Conservation (phyloP, 2,329 filamentous ascomycete genomes). For the Cladosporium sp. region DNA sequence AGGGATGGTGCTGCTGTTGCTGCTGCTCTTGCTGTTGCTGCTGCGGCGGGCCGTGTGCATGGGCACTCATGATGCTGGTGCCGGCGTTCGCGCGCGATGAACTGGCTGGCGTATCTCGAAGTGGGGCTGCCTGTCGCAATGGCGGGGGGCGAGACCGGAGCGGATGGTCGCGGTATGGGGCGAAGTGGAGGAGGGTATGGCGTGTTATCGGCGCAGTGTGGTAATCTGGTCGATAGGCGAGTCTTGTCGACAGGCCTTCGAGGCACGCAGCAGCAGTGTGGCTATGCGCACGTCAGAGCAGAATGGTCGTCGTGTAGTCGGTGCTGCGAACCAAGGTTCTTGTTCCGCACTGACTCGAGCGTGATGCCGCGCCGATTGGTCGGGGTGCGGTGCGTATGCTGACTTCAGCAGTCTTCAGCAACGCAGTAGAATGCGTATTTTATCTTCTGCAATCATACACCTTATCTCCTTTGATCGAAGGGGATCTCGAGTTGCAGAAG, state of each 20-base stretch:
- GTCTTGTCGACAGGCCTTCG: neutral
- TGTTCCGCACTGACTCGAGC: neutral
- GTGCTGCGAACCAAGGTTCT: constrained; percentile 8
- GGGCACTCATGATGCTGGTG: constrained; percentile 6
- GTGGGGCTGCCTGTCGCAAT: constrained; percentile 1
- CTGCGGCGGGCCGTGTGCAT: constrained; percentile 6
- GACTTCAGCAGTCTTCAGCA: constrained; percentile 4
- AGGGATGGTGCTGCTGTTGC: neutral
- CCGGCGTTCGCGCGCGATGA: neutral
- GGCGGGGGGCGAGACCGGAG: neutral
- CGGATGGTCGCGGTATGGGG: neutral
- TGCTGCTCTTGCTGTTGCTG: neutral
- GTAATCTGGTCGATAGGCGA: neutral
- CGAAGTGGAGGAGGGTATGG: neutral
- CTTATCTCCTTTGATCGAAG: neutral
- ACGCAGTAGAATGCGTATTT: neutral
- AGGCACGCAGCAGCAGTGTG: neutral
- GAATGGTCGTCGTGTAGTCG: neutral
- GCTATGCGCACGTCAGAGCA: neutral
- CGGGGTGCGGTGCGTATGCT: neutral
- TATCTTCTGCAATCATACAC: neutral
- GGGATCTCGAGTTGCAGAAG: no score
- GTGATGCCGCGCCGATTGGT: constrained; percentile 3
- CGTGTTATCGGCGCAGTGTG: constrained; percentile 1
- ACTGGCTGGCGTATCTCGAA: constrained; percentile 5